phyloP scores from a whole-genome alignment of 768 basidiomycete species.

The Psilocybe subaeruginosa region DNA sequence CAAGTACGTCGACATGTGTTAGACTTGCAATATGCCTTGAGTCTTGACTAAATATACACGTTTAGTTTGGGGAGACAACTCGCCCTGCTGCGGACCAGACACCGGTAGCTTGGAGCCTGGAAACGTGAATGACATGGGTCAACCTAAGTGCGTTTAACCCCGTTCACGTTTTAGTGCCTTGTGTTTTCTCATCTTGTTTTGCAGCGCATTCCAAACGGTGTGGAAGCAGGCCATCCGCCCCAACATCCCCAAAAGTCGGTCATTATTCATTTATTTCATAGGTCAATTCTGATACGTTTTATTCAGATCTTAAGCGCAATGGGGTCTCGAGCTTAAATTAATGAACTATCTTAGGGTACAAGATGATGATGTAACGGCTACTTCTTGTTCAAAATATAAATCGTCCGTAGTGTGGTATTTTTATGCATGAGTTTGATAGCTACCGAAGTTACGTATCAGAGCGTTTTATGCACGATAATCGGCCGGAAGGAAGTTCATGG shows the following conservation, averaged over 20 bases:
- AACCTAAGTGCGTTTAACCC: slow-evolving; percentile 34
- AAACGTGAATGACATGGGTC: slow-evolving; percentile 35
- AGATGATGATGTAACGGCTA: no score
- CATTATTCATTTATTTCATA: not conserved
- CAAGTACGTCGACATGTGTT: slow-evolving; percentile 30
- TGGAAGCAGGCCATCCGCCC: slow-evolving; percentile 39
- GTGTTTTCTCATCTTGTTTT: not conserved
- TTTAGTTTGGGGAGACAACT: slow-evolving; percentile 45
- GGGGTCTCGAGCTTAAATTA: slow-evolving; percentile 21
- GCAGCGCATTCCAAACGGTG: slow-evolving; percentile 39
- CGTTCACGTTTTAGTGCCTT: not conserved
- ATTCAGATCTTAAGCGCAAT: slow-evolving; percentile 21
- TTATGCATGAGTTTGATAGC: no score
- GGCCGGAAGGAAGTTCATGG: no score
- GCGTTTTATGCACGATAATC: no score
- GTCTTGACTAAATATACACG: not conserved
- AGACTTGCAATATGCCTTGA: not conserved
- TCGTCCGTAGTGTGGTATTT: no score
- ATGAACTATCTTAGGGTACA: not conserved
- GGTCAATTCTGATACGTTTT: not conserved
- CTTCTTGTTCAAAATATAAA: no score
- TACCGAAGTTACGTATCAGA: no score
- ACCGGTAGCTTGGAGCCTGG: slow-evolving; percentile 49
- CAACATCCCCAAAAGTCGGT: slow-evolving; percentile 35
- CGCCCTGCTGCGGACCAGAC: slow-evolving; percentile 45